phyloP scores from a whole-genome alignment of 1,139 yeast species.

The Kodamaea fungicola region DNA sequence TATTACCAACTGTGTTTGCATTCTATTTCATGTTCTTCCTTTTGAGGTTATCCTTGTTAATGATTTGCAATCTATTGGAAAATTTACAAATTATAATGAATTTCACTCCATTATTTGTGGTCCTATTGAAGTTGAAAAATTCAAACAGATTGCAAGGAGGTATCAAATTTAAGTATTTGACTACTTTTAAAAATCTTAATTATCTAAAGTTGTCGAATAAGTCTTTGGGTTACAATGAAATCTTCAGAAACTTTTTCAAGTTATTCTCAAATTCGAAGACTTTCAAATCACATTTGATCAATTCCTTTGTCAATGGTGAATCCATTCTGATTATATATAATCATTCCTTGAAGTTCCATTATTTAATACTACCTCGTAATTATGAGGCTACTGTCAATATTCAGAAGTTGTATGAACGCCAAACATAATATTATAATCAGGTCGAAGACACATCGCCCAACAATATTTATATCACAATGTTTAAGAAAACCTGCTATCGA shows the following conservation, averaged over 20 bases:
- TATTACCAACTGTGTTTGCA: slow-evolving; percentile 84
- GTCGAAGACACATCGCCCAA: background rate
- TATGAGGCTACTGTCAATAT: slow-evolving; percentile 1
- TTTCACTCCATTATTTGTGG: slow-evolving; percentile 82
- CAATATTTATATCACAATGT: background rate
- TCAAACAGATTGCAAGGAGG: slow-evolving; percentile 92
- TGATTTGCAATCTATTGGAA: slow-evolving; percentile 54
- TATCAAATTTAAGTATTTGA: slow-evolving; percentile 40
- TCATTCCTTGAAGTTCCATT: slow-evolving; percentile 31
- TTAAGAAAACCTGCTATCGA: too few species aligned
- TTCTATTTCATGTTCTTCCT: slow-evolving; percentile 75
- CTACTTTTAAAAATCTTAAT: slow-evolving; percentile 16
- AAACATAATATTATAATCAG: background rate
- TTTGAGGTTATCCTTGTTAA: slow-evolving; percentile 51
- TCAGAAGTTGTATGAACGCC: background rate
- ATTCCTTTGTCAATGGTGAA: slow-evolving; percentile 31
- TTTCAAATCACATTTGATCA: slow-evolving; percentile 25
- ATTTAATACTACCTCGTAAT: slow-evolving; percentile 37
- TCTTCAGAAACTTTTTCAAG: slow-evolving; percentile 32
- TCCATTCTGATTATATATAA: slow-evolving; percentile 28
- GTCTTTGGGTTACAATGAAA: slow-evolving; percentile 37
- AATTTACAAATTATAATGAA: slow-evolving; percentile 63
- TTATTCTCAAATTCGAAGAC: slow-evolving; percentile 31
- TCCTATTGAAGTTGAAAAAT: slow-evolving; percentile 76
- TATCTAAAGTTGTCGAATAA: slow-evolving; percentile 35